Evolutionary conservation across 805 yeast species (phyloP), one percentile per base, ranked within the genome.

Genomic region (Sugiyamaella boreocaroliniensis): DNA sequence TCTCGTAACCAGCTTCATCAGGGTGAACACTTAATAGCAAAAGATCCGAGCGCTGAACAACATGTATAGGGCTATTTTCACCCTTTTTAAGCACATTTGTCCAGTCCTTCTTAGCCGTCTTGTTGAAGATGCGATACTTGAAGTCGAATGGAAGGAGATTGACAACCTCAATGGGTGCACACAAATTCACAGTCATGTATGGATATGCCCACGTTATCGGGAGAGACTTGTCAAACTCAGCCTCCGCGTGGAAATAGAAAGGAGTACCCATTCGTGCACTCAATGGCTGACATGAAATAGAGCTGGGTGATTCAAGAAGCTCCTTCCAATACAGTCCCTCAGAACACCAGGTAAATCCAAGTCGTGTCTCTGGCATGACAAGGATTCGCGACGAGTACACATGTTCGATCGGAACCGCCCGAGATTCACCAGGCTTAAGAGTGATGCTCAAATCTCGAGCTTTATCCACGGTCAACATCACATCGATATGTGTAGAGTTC

Each of bases 91-190:
- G 70, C 10, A 67, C 63, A 22, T 83, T 83, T 50, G 75, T 76
- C 84, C 89, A 82, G 53, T 84, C 90, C 54, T 77, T 77, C 50
- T 77, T 78, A 37, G 82, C 73, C 18, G 81, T 82, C 61, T 87
- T 86, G 65, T 89, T 93, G 66, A 85, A 86, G 12, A 93, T 74
- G 52, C 85, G 74, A 69, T 85, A 89, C 16, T 79, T 74, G 44
- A 92, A 68, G 60, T 87, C 96, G 64, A 78, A 86, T 0, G 99
- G 98, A 48, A 95, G 67, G 49, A 89, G 71, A 62, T 93, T 93
- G 59, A 86, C 89, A 53, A 93, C 74, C 59, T 86, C 87, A 45
- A 93, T 69, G 0, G 99, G 98, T 0, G 98, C 88, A 0, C 93
- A 81, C 6, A 93, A 70, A 3, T 82, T 76, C 20, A 93, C 70